Conservation (phyloP, 148 eudicot genomes). For the Cornus florida region DNA sequence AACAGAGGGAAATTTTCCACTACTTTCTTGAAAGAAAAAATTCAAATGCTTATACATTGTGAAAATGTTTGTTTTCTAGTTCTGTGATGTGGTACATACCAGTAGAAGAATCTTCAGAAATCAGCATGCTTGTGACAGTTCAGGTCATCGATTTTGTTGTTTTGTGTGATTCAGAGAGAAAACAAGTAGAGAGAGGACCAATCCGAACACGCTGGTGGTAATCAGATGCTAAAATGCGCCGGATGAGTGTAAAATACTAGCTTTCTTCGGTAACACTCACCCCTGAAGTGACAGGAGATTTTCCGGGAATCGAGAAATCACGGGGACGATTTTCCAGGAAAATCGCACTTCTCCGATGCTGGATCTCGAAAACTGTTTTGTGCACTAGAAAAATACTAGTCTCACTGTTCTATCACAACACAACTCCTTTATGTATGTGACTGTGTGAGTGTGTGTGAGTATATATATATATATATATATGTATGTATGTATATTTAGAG, state of each 20-base stretch:
- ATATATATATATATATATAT: not conserved
- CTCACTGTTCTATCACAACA: not conserved
- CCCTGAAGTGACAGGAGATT: not conserved
- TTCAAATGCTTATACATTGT: no score
- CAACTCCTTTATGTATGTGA: not conserved
- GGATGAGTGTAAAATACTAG: not conserved
- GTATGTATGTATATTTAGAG: not conserved
- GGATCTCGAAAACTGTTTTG: conserved; percentile 1
- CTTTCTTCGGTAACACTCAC: not conserved
- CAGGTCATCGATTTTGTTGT: no score
- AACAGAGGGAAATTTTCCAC: not conserved
- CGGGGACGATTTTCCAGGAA: not conserved
- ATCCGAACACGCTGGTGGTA: no score
- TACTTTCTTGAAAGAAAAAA: no score
- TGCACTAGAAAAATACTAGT: not conserved
- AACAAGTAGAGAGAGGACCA: no score
- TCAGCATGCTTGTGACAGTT: no score
- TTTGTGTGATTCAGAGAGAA: no score
- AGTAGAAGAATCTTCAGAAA: no score
- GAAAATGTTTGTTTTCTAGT: no score
- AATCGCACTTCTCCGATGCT: not conserved
- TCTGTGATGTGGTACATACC: no score
- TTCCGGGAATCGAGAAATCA: not conserved
- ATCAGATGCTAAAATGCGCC: not conserved
- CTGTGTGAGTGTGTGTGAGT: not conserved